These are phyloP conservation scores for Arthrinium puccinioides DNA, from an alignment of 2,329 filamentous ascomycete species.

Conservation along the genomic window DNA sequence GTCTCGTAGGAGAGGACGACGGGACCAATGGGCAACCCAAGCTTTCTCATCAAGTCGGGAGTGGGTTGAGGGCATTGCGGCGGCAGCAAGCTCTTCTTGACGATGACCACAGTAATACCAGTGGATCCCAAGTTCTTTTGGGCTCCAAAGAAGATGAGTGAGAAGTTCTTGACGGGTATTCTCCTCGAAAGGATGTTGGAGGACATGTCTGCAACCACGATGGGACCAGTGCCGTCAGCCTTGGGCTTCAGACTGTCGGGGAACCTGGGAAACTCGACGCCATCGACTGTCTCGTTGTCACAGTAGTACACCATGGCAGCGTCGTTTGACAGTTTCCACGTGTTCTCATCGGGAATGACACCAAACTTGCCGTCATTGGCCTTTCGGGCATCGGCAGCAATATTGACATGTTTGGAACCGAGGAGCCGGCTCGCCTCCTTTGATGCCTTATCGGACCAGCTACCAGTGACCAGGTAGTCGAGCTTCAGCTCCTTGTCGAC, in stretches of 20 bases:
- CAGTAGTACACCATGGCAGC: slow-evolving; percentile 80
- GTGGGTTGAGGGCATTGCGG: slow-evolving; percentile 59
- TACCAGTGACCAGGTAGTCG: slow-evolving; percentile 86
- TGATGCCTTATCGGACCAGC: slow-evolving; percentile 84
- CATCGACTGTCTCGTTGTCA: slow-evolving; percentile 87
- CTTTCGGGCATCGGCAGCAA: slow-evolving; percentile 62
- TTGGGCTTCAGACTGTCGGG: slow-evolving; percentile 56
- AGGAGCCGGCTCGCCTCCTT: slow-evolving; percentile 75
- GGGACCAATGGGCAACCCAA: slow-evolving; percentile 72
- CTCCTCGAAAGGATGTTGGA: slow-evolving; percentile 85
- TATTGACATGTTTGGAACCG: slow-evolving; percentile 72
- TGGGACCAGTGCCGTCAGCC: slow-evolving; percentile 55
- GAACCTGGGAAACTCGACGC: slow-evolving; percentile 73
- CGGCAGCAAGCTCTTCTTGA: slow-evolving; percentile 74
- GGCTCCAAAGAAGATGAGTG: slow-evolving; percentile 82
- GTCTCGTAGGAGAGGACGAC: slow-evolving; percentile 77
- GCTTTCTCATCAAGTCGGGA: slow-evolving; percentile 60
- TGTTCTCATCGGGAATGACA: slow-evolving; percentile 67
- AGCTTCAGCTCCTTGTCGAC: slow-evolving; percentile 67
- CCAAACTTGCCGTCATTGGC: slow-evolving; percentile 77
- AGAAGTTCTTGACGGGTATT: slow-evolving; percentile 73
- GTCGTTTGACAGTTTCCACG: slow-evolving; percentile 66
- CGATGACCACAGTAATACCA: slow-evolving; percentile 78
- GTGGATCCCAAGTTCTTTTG: slow-evolving; percentile 91
- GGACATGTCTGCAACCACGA: slow-evolving; percentile 88